phyloP scores from a whole-genome alignment of 257 asterid genomes.

The Asclepias syriaca region DNA sequence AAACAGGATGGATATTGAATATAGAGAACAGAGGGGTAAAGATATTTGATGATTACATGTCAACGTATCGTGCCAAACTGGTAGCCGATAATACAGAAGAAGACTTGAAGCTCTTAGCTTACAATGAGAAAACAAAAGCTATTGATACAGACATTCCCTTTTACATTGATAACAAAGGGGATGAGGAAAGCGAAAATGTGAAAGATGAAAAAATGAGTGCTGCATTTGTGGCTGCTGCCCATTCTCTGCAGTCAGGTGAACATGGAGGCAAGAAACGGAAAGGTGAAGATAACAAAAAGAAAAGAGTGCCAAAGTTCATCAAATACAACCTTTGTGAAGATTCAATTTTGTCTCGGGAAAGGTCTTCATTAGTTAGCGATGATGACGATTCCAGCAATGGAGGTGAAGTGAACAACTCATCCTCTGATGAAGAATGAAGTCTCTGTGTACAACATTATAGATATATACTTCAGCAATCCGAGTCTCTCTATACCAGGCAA shows the following conservation, averaged over 20 bases:
- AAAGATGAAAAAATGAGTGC: slow-evolving; percentile 38
- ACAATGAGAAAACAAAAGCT: slow-evolving; percentile 20
- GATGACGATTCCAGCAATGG: slow-evolving; percentile 31
- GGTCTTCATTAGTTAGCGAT: slow-evolving; percentile 12
- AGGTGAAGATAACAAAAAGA: slow-evolving; percentile 28
- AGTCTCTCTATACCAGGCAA: neutral
- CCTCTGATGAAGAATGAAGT: slow-evolving; percentile 44
- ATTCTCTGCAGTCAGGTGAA: slow-evolving; percentile 38
- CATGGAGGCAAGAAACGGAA: slow-evolving; percentile 39
- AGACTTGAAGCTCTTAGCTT: slow-evolving; percentile 26
- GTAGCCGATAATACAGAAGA: slow-evolving; percentile 33
- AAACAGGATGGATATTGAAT: slow-evolving; percentile 60
- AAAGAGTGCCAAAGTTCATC: slow-evolving; percentile 35
- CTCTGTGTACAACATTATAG: neutral
- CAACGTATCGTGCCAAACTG: slow-evolving; percentile 33
- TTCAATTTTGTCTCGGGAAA: slow-evolving; percentile 21
- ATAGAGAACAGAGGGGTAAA: slow-evolving; percentile 54
- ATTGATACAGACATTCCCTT: slow-evolving; percentile 41
- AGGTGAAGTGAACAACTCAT: slow-evolving; percentile 52
- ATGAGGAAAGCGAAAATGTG: slow-evolving; percentile 23
- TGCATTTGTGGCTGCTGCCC: slow-evolving; percentile 59
- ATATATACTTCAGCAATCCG: neutral
- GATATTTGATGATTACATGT: slow-evolving; percentile 51
- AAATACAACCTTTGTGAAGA: slow-evolving; percentile 34
- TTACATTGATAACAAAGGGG: slow-evolving; percentile 56